These are phyloP conservation scores for Aspergillus latus DNA, from an alignment of 2,329 filamentous ascomycete species.

Conservation along the genomic window DNA sequence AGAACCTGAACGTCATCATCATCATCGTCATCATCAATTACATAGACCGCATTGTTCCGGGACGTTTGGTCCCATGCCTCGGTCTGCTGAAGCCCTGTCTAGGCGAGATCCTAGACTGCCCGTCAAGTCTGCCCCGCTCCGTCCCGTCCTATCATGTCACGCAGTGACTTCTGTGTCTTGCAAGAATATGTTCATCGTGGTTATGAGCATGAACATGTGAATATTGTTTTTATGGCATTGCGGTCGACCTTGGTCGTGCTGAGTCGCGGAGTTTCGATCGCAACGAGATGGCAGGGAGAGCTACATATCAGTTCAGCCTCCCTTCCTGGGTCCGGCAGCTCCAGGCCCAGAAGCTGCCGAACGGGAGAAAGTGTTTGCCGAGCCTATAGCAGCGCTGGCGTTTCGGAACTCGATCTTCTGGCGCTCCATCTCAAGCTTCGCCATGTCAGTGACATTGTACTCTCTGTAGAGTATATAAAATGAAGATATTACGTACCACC, in stretches of 20 bases:
- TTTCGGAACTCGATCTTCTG: constrained; percentile 49
- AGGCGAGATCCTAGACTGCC: neutral
- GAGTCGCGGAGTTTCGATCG: neutral
- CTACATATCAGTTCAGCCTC: constrained; percentile 24
- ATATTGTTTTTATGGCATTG: neutral
- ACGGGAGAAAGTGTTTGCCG: constrained; percentile 29
- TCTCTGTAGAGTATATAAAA: neutral
- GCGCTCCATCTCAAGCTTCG: constrained; percentile 49
- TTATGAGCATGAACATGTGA: neutral
- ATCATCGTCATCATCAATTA: too few relatives aligned
- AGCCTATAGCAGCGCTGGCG: constrained; percentile 40
- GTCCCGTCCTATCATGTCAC: neutral
- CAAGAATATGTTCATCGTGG: neutral
- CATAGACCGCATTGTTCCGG: too few relatives aligned
- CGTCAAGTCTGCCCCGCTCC: neutral
- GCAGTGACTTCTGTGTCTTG: neutral
- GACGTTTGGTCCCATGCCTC: too few relatives aligned
- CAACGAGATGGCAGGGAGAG: neutral
- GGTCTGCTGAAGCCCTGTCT: too few relatives aligned
- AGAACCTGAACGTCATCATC: too few relatives aligned
- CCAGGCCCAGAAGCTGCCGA: constrained; percentile 23
- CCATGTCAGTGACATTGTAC: neutral
- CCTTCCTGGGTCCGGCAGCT: constrained; percentile 31
- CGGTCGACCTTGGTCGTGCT: neutral
- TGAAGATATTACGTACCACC: constrained; percentile 43